Evolutionary conservation across 2,329 filamentous ascomycete species (phyloP), one percentile per base, ranked within the genome.

Genomic region (Phyllosticta capitalensis): DNA sequence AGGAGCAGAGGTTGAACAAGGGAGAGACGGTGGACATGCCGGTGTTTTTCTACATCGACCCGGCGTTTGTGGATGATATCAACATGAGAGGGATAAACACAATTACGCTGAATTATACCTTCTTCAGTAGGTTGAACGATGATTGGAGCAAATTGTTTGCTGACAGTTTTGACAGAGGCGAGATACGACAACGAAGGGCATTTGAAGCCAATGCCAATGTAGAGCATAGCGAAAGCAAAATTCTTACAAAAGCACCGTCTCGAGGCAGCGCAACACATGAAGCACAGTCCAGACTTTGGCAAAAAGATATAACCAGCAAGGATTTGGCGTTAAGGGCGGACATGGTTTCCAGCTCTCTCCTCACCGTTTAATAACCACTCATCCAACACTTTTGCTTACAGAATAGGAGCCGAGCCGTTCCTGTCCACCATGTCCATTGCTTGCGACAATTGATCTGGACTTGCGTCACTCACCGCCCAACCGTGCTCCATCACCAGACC

Each of bases 11-110:
- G 63, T 75, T 99, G 65, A 92, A 94, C 71, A 92, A 92, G 5
- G 92, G 92, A 52, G 95, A 99, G 80, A 94, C 91, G 52, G 94
- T 99, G 58, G 94, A 99, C 73, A 99, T 99, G 95, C 95, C 94
- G 0, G 95, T 99, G 0, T 99, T 99, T 75, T 99, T 99, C 76
- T 99, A 97, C 74, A 88, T 99, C 65, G 94, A 99, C 70, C 94
- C 94, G 0, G 94, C 97, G 70, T 87, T 99, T 76, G 81, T 92
- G 61, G 92, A 88, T 66, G 94, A 99, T 74, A 78, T 92, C 56
- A 92, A 88, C 64, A 97, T 96, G 92, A 89, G 83, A 75, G 89
- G 88, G 0, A 90, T 99, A 63, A 90, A 96, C 76, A 96, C 92
- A 1, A 91, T 99, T 59, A 99, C 94, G 33, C 75, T 99, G 69